Evolutionary conservation across 2,329 filamentous ascomycete species (phyloP), one percentile per base, ranked within the genome.

Genomic region (Xylaria sp.): DNA sequence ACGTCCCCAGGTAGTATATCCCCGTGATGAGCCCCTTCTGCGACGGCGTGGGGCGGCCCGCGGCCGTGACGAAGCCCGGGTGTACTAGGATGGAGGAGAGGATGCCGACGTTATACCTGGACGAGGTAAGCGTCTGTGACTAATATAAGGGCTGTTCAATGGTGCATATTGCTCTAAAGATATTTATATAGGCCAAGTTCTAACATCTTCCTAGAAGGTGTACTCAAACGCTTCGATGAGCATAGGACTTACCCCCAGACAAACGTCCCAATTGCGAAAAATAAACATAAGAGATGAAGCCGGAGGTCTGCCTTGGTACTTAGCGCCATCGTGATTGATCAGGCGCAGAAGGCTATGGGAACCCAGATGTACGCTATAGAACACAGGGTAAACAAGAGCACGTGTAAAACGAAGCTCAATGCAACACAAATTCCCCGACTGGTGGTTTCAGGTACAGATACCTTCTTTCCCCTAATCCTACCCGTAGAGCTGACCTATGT

Each of bases 1-100:
- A 80, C 4, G 82, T 83, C 41, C 82, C 82, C 16, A 81, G 64
- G 60, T 85, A 85, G 71, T 85, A 85, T 29, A 83, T 76, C 39
- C 76, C 78, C 1, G 81, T 83, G 62, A 85, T 77, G 38, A 80
- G 66, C 7, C 82, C 82, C 46, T 72, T 81, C 44, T 73, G 72
- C 5, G 74, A 68, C 1, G 80, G 74, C 1, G 69, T 71, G 5
- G 76, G 79, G 21, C 76, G 62, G 45, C 75, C 67, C 9, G 83
- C 73, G 6, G 76, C 70, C 17, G 72, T 66, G n/a, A 71, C 69
- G 70, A 82, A 85, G 17, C 82, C 82, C 0, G 77, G 77, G 61
- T 83, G 78, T 4, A 83, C 79, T 48, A 83, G 79, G 37, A 85
- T 73, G 1, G 80, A 81, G 1, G 80, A 79, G 17, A 84, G 72